These are phyloP conservation scores for Turnera subulata DNA, from an alignment of 345 rosid species.

Conservation along the genomic window DNA sequence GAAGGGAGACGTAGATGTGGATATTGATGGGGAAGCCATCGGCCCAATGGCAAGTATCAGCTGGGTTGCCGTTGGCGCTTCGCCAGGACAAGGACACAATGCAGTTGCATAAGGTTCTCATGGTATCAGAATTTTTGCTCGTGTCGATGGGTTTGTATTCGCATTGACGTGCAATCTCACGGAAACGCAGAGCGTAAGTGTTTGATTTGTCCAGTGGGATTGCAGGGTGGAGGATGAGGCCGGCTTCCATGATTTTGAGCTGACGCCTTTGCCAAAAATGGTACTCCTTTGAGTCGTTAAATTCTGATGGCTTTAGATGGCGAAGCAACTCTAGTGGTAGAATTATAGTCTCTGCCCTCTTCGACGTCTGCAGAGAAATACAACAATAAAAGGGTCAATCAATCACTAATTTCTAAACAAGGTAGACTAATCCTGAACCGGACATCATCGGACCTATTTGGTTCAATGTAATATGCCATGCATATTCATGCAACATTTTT, in stretches of 20 bases:
- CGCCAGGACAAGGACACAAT: conserved; percentile 78
- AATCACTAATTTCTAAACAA: background rate
- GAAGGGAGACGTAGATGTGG: conserved; percentile 54
- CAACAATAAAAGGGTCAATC: no score
- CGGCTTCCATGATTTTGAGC: conserved; percentile 69
- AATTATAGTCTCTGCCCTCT: conserved; percentile 77
- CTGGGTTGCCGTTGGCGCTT: conserved; percentile 46
- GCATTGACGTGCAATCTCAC: conserved; percentile 48
- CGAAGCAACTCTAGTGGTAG: conserved; percentile 89
- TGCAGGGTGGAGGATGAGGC: conserved; percentile 69
- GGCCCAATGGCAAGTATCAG: conserved; percentile 92
- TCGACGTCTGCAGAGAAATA: conserved; percentile 48
- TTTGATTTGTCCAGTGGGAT: conserved; percentile 64
- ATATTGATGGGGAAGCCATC: conserved; percentile 87
- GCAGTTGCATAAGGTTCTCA: conserved; percentile 58
- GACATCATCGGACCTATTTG: no score
- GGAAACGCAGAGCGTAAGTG: conserved; percentile 46
- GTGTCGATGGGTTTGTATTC: conserved; percentile 55
- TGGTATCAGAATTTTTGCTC: conserved; percentile 62
- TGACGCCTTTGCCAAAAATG: conserved; percentile 83
- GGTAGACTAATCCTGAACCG: no score
- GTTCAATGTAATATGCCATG: no score
- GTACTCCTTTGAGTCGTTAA: conserved; percentile 60
- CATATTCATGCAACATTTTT: no score
- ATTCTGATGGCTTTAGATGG: conserved; percentile 74